Evolutionary conservation across 257 asterid genomes (phyloP), one percentile per base, ranked within the genome.

Genomic region (Dorcoceras hygrometricum): DNA sequence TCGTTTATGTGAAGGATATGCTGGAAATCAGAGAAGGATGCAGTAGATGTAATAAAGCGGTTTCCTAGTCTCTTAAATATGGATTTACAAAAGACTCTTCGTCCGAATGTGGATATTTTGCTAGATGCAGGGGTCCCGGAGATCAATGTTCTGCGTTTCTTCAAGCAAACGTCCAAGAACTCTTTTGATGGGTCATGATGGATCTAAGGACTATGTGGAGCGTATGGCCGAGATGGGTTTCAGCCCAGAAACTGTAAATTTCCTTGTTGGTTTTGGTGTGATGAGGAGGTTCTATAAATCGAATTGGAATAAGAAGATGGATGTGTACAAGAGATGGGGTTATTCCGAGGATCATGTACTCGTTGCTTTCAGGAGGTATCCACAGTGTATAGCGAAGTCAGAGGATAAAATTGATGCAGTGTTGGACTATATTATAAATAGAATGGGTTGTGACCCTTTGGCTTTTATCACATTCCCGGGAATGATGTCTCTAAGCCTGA

Each of bases 261-360:
- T 77, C 22, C 22, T 75, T 43, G 0, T 2, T 0, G 80, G 59
- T 2, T 10, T 76, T 25, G 54, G 16, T 6, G 66, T 66, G 54
- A 48, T 43, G 74, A 75, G 65, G 25, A 34, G 5, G 9, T 7
- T 65, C 50, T 39, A 2, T 36, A 57, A 5, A n/a, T 63, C 22
- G 14, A 53, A 31, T 1, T 74, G 71, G 75, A 19, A 43, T 19
- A 48, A 55, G 26, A 74, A 74, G 65, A 18, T 74, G 55, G 67
- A 68, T 57, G 3, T 24, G 22, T 74, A 68, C 32, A 68, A 57
- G 58, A 23, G 34, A 11, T 73, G 73, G 65, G 78, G 78, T 24
- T 28, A 32, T 32, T 74, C 78, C 6, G 70, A 54, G 63, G 55
- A 63, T 20, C 62, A 43, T 31, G 39, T 32, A 5, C 23, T 22